A percentile compares a stretch with the other conserved stretches of the same genome.
Conservation (phyloP, 305 asterid genomes). For the Fraxinus ornus region DNA sequence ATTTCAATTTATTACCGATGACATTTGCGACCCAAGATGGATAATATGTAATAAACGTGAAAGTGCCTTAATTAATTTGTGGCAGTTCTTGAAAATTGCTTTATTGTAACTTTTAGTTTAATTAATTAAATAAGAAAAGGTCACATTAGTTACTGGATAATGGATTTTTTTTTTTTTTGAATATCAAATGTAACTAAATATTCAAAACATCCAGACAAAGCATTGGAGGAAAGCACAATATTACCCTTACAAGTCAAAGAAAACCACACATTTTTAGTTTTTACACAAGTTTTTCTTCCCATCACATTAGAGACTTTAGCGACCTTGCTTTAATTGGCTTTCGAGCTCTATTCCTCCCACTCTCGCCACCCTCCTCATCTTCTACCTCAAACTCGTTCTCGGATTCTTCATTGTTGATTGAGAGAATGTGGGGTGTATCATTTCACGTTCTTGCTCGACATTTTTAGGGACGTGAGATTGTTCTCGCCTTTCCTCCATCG, state of each 20-base stretch:
- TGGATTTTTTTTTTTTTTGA: too few species aligned
- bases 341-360: slow-evolving; percentile 45
- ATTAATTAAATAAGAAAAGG: too few species aligned
- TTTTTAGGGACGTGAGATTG: background rate
- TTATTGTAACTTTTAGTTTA: too few species aligned
- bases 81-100: too few species aligned
- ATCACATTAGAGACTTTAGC: slow-evolving; percentile 53
- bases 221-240: background rate
- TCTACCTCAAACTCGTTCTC: background rate
- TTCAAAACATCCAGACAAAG: background rate
- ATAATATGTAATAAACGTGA: too few species aligned
- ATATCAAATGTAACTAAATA: background rate
- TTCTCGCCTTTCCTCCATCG: slow-evolving; percentile 16
- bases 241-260: slow-evolving; percentile 26
- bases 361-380: background rate
- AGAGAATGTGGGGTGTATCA: background rate
- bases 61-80: too few species aligned
- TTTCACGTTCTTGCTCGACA: background rate
- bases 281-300: background rate
- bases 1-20: too few species aligned
- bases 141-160: background rate
- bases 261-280: slow-evolving; percentile 12
- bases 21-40: too few species aligned
- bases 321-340: slow-evolving; percentile 76
- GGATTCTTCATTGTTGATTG: background rate